Percentiles rank a stretch among this genome's conserved stretches.
These are phyloP conservation scores for Rhynchosporium graminicola DNA, from an alignment of 2,329 filamentous ascomycete genomes.

Conservation along the genomic window DNA sequence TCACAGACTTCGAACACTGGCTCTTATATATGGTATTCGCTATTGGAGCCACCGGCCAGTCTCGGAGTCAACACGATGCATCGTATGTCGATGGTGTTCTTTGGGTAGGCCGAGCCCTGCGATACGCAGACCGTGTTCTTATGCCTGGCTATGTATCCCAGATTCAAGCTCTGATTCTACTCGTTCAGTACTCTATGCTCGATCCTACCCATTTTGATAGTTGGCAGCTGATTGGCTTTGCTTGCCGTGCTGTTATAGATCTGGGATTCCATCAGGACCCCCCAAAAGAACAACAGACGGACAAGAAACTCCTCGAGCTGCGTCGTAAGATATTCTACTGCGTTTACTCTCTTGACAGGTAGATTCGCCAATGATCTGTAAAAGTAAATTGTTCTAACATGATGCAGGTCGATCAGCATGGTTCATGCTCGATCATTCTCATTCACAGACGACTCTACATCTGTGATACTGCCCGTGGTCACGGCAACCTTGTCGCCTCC, in stretches of 20 bases:
- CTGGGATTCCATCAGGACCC: conserved; percentile 92
- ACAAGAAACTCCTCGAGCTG: conserved; percentile 71
- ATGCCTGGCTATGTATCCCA: conserved; percentile 82
- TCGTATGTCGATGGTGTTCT: conserved; percentile 59
- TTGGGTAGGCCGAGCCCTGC: conserved; percentile 65
- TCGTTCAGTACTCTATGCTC: conserved; percentile 87
- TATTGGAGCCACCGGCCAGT: conserved; percentile 74
- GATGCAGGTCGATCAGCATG: conserved; percentile 75
- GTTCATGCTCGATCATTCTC: conserved; percentile 87
- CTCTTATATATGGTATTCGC: conserved; percentile 87
- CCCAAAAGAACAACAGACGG: conserved; percentile 65
- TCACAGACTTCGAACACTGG: conserved; percentile 75
- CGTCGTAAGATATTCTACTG: conserved; percentile 86
- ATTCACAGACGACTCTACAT: conserved; percentile 85
- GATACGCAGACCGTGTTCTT: conserved; percentile 78
- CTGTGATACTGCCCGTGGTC: conserved; percentile 72
- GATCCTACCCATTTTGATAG: conserved; percentile 91
- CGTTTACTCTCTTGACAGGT: conserved; percentile 88
- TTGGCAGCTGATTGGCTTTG: conserved; percentile 92
- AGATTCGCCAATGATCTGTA: conserved; percentile 33
- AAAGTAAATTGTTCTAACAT: conserved; percentile 20
- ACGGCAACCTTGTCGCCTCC: conserved; percentile 38
- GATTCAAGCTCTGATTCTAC: conserved; percentile 81
- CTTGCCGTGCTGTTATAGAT: conserved; percentile 83
- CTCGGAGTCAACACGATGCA: conserved; percentile 65